A percentile compares a stretch with the other conserved stretches of the same genome.
Evolutionary conservation across 441 rosid genomes (phyloP).

Genomic region (Isatis lusitanica): DNA sequence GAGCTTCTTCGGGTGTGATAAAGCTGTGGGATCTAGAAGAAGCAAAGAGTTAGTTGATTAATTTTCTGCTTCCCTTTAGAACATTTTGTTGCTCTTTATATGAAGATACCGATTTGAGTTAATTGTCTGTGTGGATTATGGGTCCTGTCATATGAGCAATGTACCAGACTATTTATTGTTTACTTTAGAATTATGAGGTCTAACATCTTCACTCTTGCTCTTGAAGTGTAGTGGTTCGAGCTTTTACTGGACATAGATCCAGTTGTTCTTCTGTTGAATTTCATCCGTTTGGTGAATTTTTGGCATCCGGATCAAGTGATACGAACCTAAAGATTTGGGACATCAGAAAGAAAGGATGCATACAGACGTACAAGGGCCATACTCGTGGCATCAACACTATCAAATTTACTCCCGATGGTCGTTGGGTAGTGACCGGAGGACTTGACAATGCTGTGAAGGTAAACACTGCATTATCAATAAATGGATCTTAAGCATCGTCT

Average conservation of each 20-base stretch:
- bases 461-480: slow-evolving; percentile 8
- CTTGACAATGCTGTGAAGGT: slow-evolving; percentile 90
- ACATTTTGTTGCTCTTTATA: not conserved
- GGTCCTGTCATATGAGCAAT: not conserved
- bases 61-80: slow-evolving; percentile 12
- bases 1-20: slow-evolving; percentile 81
- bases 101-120: not conserved
- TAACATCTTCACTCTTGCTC: slow-evolving; percentile 50
- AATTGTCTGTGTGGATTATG: not conserved
- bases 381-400: slow-evolving; percentile 71
- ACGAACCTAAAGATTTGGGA: slow-evolving; percentile 86
- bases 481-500: not conserved
- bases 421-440: slow-evolving; percentile 99
- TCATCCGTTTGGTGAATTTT: slow-evolving; percentile 95
- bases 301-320: slow-evolving; percentile 88
- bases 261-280: slow-evolving; percentile 82
- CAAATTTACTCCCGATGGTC: slow-evolving; percentile 89
- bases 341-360: slow-evolving; percentile 87
- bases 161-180: not conserved
- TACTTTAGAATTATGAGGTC: slow-evolving; percentile 15
- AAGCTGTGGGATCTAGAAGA: slow-evolving; percentile 96
- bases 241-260: slow-evolving; percentile 90
- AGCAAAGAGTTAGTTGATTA: slow-evolving; percentile 69
- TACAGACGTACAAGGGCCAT: slow-evolving; percentile 91
- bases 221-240: slow-evolving; percentile 98